phyloP scores from a whole-genome alignment of 805 yeast genomes.

The Yueomyces sp. region DNA sequence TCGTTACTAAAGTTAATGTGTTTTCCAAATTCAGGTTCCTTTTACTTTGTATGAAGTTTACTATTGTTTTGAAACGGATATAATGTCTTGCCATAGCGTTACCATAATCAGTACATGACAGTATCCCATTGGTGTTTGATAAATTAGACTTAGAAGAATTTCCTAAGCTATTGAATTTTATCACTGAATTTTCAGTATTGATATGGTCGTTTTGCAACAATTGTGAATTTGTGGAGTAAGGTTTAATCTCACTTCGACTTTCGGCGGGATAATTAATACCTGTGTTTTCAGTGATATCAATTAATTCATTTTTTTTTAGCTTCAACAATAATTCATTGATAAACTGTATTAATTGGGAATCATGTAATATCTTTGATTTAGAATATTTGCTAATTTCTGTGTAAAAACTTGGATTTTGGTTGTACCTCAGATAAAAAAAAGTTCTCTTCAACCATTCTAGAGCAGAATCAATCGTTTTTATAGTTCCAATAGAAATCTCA shows the following conservation, averaged over 20 bases:
- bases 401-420: conserved; percentile 29
- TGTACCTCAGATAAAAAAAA: conserved; percentile 34
- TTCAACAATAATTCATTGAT: conserved; percentile 24
- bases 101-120: conserved; percentile 29
- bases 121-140: no score
- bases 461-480: conserved; percentile 27
- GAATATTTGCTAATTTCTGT: conserved; percentile 15
- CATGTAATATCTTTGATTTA: not conserved
- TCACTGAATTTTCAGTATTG: not conserved
- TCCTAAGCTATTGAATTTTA: no score
- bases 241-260: not conserved
- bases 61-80: conserved; percentile 32
- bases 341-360: conserved; percentile 18
- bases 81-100: conserved; percentile 37
- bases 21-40: conserved; percentile 7
- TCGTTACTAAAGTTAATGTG: conserved; percentile 20
- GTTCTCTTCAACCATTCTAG: conserved; percentile 36
- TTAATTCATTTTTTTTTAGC: conserved; percentile 23
- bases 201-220: conserved; percentile 3
- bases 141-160: not conserved
- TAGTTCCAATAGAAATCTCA: conserved; percentile 30
- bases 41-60: conserved; percentile 16
- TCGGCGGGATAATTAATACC: not conserved
- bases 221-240: conserved; percentile 1
- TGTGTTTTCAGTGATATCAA: conserved; percentile 2